Conservation (phyloP, 2,329 filamentous ascomycete species). For the Fusarium cyanostomum region DNA sequence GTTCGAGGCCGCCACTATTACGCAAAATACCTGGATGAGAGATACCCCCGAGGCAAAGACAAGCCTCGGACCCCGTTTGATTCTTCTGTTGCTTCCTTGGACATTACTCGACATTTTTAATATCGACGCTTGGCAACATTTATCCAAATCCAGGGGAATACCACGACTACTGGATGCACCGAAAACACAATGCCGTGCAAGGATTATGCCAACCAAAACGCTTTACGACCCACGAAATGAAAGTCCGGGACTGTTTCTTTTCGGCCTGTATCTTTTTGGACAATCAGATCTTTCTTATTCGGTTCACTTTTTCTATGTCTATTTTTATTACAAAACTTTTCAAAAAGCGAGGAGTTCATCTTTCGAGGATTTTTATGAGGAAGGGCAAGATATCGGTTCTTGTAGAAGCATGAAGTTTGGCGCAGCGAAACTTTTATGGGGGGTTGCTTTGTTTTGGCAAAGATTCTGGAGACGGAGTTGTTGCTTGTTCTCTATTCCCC, state of each 20-base stretch:
- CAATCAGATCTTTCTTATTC: conserved; percentile 14
- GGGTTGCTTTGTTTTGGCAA: conserved; percentile 23
- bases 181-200: conserved; percentile 31
- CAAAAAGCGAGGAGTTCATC: conserved; percentile 45
- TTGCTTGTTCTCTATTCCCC: conserved; percentile 16
- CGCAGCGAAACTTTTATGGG: conserved; percentile 37
- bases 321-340: conserved; percentile 19
- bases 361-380: conserved; percentile 41
- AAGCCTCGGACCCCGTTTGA: conserved; percentile 27
- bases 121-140: conserved; percentile 30
- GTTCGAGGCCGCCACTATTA: conserved; percentile 2
- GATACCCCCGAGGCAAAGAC: conserved; percentile 19
- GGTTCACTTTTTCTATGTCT: conserved; percentile 30
- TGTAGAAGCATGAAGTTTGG: conserved; percentile 45
- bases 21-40: conserved; percentile 34
- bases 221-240: conserved; percentile 42
- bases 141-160: conserved; percentile 4
- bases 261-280: conserved; percentile 33
- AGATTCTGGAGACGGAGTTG: conserved; percentile 36
- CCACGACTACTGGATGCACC: conserved; percentile 18
- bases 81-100: conserved; percentile 31
- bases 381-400: conserved; percentile 38
- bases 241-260: conserved; percentile 37
- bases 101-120: conserved; percentile 36
- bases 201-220: conserved; percentile 34